A percentile compares a stretch with the other conserved stretches of the same genome.
These are phyloP conservation scores for Neurospora sp. DNA, from an alignment of 495 filamentous ascomycete species.

Conservation along the genomic window DNA sequence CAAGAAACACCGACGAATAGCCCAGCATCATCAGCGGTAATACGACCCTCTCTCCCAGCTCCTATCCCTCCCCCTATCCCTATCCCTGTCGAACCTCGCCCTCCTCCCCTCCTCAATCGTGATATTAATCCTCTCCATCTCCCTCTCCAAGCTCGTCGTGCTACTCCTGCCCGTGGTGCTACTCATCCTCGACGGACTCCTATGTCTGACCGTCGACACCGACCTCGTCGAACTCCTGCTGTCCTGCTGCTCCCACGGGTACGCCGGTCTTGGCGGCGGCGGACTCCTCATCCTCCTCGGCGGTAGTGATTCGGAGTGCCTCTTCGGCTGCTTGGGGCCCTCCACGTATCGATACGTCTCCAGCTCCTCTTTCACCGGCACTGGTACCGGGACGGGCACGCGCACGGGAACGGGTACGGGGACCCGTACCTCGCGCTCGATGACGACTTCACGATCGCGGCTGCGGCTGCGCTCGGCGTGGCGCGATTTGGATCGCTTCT, in stretches of 20 bases:
- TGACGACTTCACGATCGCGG: constrained; percentile 33
- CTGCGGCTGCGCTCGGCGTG: constrained; percentile 14
- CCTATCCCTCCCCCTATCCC: not conserved
- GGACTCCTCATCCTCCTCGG: constrained; percentile 1
- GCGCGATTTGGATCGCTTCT: constrained; percentile 10
- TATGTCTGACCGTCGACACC: not conserved
- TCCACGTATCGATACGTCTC: constrained; percentile 41
- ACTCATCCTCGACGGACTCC: not conserved
- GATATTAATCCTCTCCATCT: constrained; percentile 5
- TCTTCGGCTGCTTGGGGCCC: constrained; percentile 13
- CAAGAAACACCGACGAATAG: not conserved
- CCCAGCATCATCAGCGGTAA: not conserved
- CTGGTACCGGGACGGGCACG: constrained; percentile 17
- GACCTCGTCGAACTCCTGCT: not conserved
- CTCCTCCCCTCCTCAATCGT: constrained; percentile 1
- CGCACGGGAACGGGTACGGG: constrained; percentile 27
- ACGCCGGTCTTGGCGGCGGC: not conserved
- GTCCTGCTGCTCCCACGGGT: not conserved
- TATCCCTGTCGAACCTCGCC: not conserved
- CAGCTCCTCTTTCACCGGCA: constrained; percentile 23
- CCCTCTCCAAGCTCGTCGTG: not conserved
- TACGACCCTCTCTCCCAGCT: not conserved
- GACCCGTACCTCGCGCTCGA: constrained; percentile 36
- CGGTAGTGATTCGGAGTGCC: not conserved
- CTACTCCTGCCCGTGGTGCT: not conserved